These are phyloP conservation scores for Pseudotsuga menziesii DNA, from an alignment of 75 land plant genomes.

Conservation along the genomic window DNA sequence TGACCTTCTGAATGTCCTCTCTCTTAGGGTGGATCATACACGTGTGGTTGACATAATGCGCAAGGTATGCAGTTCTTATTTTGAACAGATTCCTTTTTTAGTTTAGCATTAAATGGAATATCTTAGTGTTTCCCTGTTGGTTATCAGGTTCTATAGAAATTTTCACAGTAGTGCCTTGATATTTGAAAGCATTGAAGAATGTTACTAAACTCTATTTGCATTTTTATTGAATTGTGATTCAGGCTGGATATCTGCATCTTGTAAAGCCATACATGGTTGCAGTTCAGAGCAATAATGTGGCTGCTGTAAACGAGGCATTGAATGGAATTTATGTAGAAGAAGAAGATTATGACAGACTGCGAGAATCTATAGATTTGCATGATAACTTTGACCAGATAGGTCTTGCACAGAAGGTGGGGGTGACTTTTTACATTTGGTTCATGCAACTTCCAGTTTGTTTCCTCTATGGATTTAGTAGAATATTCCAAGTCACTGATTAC, in stretches of 20 bases:
- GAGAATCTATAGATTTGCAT: slow-evolving; percentile 96
- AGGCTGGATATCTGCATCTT: slow-evolving; percentile 83
- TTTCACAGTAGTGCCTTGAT: background rate
- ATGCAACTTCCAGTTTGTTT: background rate
- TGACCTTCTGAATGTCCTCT: slow-evolving; percentile 88
- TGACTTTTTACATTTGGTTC: background rate
- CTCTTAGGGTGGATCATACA: slow-evolving; percentile 87
- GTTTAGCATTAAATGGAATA: background rate
- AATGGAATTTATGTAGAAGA: slow-evolving; percentile 93
- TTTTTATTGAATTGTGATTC: slow-evolving; percentile 13
- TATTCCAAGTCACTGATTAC: background rate
- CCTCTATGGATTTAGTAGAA: background rate
- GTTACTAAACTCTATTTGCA: background rate
- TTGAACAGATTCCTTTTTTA: background rate
- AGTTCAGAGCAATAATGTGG: slow-evolving; percentile 86
- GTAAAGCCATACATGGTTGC: slow-evolving; percentile 99
- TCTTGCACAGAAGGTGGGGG: slow-evolving; percentile 88
- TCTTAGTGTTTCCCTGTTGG: background rate
- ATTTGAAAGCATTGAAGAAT: background rate
- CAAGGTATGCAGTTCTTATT: slow-evolving; percentile 46
- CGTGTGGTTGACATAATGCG: slow-evolving; percentile 97
- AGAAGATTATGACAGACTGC: slow-evolving; percentile 91
- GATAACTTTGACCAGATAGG: slow-evolving; percentile 98
- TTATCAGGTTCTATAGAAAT: background rate
- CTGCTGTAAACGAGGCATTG: slow-evolving; percentile 97